These are phyloP conservation scores for Starmerella roubikii DNA, from an alignment of 805 yeast genomes.

Conservation along the genomic window DNA sequence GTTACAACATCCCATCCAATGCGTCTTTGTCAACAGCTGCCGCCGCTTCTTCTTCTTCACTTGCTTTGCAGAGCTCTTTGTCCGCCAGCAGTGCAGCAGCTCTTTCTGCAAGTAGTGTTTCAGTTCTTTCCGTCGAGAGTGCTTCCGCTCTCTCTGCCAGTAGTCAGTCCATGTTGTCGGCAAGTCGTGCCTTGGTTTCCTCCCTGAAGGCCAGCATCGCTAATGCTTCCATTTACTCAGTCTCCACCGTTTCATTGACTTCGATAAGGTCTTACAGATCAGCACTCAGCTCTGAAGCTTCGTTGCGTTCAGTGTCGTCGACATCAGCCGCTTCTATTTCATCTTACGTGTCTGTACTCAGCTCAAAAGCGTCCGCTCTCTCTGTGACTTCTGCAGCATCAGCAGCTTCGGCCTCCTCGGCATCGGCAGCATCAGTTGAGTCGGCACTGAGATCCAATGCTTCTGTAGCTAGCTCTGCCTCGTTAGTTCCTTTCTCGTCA, in stretches of 20 bases:
- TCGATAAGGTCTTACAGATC: not conserved
- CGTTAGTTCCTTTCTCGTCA: too few species aligned
- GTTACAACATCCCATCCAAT: not conserved
- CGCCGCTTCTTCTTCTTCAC: not conserved
- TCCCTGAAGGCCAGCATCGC: not conserved
- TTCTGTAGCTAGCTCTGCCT: too few species aligned
- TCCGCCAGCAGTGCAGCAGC: not conserved
- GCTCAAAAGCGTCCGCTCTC: not conserved
- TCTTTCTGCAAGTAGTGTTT: not conserved
- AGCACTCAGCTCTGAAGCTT: conserved; percentile 2
- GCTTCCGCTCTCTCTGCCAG: too few species aligned
- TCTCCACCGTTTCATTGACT: not conserved
- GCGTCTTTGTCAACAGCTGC: not conserved
- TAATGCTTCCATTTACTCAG: not conserved
- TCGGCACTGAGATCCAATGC: conserved; percentile 3
- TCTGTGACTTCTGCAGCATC: not conserved
- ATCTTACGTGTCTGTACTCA: not conserved
- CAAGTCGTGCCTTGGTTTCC: not conserved
- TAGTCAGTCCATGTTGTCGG: not conserved
- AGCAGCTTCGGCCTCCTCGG: not conserved
- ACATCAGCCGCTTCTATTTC: not conserved
- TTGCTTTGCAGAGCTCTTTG: too few species aligned
- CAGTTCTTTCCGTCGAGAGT: not conserved
- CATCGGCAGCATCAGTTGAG: not conserved
- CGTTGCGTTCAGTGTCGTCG: not conserved